Base-by-base conservation (phyloP, 805 yeast genomes). In the Candida stauntonica region DNA sequence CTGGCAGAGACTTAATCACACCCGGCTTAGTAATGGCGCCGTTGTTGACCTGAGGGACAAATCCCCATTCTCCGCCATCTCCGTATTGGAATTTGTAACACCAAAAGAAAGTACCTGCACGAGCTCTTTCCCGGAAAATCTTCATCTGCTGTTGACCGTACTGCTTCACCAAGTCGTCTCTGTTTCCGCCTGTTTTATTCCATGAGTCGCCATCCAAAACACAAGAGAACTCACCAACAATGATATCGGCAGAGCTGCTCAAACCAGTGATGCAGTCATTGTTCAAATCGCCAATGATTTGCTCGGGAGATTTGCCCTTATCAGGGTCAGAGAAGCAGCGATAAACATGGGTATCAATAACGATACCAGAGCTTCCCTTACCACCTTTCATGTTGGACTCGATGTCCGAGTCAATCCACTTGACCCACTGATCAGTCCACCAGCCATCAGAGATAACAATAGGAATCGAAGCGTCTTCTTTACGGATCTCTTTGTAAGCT, bases 41-140 rank as follows among this genome's bases (percentile, higher is more conserved):
- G 36, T 64, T 62, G 17, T 81, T 78, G 16, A 72, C 65, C 88
- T 85, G 86, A 26, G 87, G 84, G 17, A 72, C 70, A 62, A 86
- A 81, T 35, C 93, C 97, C 98, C 98, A 91, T 63, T 87, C 97
- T 13, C 98, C 98, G 30, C 97, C 97, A 54, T 81, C 82, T 2
- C 97, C 97, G 41, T 78, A 70, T 56, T 82, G 76, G 55, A 89
- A 89, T 62, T 87, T 86, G 59, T 65, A 84, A 2, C 96, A 85
- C 98, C 98, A 91, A 62, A 93, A 91, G 60, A 72, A 89, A 42
- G 75, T 70, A 0, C 98, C 98, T 40, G 77, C 72, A 8, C 68
- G 59, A 2, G 91, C 81, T 26, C 81, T 62, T 27, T 72, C 50
- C 5, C 58, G 54, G 53, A 84, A 75, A 5, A 73, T 46, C 3